A percentile compares a stretch with the other conserved stretches of the same genome.
Conservation (phyloP, 371 early-diverging fungal species). For the Apophysomyces variabilis region DNA sequence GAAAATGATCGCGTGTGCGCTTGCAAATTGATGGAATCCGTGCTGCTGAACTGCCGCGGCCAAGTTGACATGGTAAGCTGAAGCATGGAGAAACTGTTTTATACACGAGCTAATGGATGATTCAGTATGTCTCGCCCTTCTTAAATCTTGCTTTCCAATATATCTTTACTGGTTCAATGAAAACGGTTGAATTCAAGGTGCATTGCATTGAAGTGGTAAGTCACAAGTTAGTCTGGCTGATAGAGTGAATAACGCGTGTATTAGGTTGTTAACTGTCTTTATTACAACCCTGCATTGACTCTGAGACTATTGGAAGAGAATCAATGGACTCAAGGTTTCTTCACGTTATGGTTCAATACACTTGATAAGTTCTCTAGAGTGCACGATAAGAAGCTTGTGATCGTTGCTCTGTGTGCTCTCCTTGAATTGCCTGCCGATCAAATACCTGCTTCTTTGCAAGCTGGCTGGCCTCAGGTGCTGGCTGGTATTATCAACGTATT, state of each 20-base stretch:
- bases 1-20: slow-evolving; percentile 77
- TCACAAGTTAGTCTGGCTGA: not conserved
- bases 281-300: slow-evolving; percentile 82
- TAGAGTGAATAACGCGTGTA: slow-evolving; percentile 16
- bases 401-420: slow-evolving; percentile 78
- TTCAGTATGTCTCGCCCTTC: slow-evolving; percentile 57
- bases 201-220: slow-evolving; percentile 64
- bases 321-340: slow-evolving; percentile 77
- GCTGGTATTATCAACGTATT: slow-evolving; percentile 72
- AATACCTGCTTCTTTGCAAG: slow-evolving; percentile 72
- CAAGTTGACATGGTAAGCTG: slow-evolving; percentile 64
- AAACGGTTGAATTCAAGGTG: slow-evolving; percentile 59
- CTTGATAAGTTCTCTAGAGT: slow-evolving; percentile 79
- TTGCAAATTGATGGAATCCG: slow-evolving; percentile 78
- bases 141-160: slow-evolving; percentile 67
- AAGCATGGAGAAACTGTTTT: not conserved
- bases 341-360: slow-evolving; percentile 78
- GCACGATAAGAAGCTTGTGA: slow-evolving; percentile 91
- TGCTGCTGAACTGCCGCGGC: slow-evolving; percentile 80
- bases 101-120: not conserved
- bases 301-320: slow-evolving; percentile 78
- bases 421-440: slow-evolving; percentile 70
- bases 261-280: slow-evolving; percentile 78
- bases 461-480: slow-evolving; percentile 75
- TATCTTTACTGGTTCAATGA: slow-evolving; percentile 64